These are phyloP conservation scores for Aspergillus panamensis DNA, from an alignment of 495 filamentous ascomycete species.

Conservation along the genomic window DNA sequence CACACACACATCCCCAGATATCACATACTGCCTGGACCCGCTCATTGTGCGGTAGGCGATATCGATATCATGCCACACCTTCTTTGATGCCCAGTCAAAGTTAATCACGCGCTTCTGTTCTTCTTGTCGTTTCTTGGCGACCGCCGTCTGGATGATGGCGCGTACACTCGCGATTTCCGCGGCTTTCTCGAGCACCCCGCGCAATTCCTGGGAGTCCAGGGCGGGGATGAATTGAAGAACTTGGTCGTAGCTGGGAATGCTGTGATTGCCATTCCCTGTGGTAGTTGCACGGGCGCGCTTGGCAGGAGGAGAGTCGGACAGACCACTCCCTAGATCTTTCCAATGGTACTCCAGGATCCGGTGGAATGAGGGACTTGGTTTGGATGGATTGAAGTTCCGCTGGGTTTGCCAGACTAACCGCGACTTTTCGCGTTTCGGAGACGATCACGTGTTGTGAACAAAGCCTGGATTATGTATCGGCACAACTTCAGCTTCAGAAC, in stretches of 20 bases:
- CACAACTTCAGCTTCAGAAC: not conserved
- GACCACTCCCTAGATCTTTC: not conserved
- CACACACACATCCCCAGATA: not conserved
- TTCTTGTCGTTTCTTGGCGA: not conserved
- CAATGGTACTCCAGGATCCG: not conserved
- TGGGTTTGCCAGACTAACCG: not conserved
- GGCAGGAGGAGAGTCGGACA: not conserved
- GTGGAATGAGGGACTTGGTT: not conserved
- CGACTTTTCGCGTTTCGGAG: not conserved
- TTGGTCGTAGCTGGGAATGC: not conserved
- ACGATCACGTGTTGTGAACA: not conserved
- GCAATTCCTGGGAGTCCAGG: not conserved
- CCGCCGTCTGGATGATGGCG: not conserved
- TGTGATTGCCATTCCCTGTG: not conserved
- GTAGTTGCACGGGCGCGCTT: not conserved
- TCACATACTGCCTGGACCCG: slow-evolving; percentile 4
- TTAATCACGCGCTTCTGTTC: slow-evolving; percentile 1
- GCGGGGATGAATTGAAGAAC: not conserved
- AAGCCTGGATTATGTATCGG: not conserved
- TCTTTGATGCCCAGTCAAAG: not conserved
- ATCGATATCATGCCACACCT: slow-evolving; percentile 7
- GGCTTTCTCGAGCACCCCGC: not conserved
- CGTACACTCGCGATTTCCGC: not conserved
- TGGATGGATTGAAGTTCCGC: not conserved
- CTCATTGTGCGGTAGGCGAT: not conserved